Evolutionary conservation across 2,329 filamentous ascomycete genomes (phyloP), one percentile per base, ranked within the genome.

Genomic region (Hypoxylon rubiginosum): DNA sequence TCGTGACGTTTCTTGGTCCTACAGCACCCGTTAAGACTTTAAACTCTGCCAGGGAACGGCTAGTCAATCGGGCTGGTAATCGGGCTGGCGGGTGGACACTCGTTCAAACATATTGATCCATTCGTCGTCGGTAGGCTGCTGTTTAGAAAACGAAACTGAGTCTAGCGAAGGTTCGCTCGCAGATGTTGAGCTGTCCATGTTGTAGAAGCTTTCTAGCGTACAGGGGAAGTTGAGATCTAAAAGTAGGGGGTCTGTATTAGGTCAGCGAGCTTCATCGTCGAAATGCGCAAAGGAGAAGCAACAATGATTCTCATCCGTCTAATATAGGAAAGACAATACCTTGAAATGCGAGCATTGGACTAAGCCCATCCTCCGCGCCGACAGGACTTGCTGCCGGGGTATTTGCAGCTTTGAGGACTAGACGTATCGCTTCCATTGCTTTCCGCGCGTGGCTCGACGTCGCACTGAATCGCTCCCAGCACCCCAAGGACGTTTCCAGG

Each of bases 361-460:
- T 43, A 1, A 57, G 41, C 6, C 64, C 62, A 11, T 63, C 57
- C 21, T 64, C 67, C 36, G 11, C 26, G n/a, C 17, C 32, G 46
- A 41, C 45, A 21, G 58, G 56, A 30, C 51, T 67, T 6, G 19
- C 52, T 10, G 49, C 49, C 13, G 64, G 62, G 5, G 64, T 65
- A 4, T 21, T 43, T 8, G 58, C 46, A n/a, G 57, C 58, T 26
- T 67, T 36, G 13, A 70, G 65, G 30, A 68, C 61, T 11, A 70
- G 9, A 26, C 43, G 54, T 36, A 72, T 67, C 19, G 62, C 69
- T 17, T 71, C 53, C 1, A 62, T 54, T 4, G 70, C 71, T 43
- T 61, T 73, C 13, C 64, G 56, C 21, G 72, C 71, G 15, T 72
- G 64, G n/a, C 45, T 68, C 19, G 71, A 73, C 11, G 63, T 53